A percentile compares a stretch with the other conserved stretches of the same genome.
Evolutionary conservation across 2,329 filamentous ascomycete genomes (phyloP).

Genomic region (Pezicula neosporulosa): DNA sequence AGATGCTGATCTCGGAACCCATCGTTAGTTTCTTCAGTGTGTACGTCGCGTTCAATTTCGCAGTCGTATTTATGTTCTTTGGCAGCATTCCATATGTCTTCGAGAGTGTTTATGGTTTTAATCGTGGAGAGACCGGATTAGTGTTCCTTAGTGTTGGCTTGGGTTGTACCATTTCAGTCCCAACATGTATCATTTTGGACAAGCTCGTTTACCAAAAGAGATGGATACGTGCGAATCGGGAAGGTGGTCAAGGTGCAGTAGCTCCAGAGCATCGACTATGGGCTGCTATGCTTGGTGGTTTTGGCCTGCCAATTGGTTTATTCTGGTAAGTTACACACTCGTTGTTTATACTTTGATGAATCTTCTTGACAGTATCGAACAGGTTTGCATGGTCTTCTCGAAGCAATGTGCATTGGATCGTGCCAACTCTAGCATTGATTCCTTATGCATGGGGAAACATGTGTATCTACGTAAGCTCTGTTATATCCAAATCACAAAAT

Average conservation of each 20-base stretch:
- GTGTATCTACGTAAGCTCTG: slow-evolving; percentile 48
- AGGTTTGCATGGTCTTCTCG: slow-evolving; percentile 58
- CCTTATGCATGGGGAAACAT: slow-evolving; percentile 59
- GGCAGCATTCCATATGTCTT: slow-evolving; percentile 47
- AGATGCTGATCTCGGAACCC: slow-evolving; percentile 59
- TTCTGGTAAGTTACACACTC: slow-evolving; percentile 44
- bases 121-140: slow-evolving; percentile 16
- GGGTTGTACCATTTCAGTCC: slow-evolving; percentile 6
- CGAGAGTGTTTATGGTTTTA: slow-evolving; percentile 38
- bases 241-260: not conserved
- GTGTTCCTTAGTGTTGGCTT: slow-evolving; percentile 12
- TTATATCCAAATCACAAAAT: not conserved
- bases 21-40: slow-evolving; percentile 55
- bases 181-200: slow-evolving; percentile 37
- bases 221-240: not conserved
- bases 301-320: slow-evolving; percentile 45
- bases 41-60: slow-evolving; percentile 48
- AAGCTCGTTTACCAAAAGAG: slow-evolving; percentile 33
- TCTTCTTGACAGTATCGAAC: not conserved
- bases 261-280: slow-evolving; percentile 54
- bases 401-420: slow-evolving; percentile 43
- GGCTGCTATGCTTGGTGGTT: slow-evolving; percentile 52
- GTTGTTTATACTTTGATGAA: not conserved
- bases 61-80: slow-evolving; percentile 50
- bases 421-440: slow-evolving; percentile 47